phyloP scores from a whole-genome alignment of 345 rosid species.

The Gossypium anomalum region DNA sequence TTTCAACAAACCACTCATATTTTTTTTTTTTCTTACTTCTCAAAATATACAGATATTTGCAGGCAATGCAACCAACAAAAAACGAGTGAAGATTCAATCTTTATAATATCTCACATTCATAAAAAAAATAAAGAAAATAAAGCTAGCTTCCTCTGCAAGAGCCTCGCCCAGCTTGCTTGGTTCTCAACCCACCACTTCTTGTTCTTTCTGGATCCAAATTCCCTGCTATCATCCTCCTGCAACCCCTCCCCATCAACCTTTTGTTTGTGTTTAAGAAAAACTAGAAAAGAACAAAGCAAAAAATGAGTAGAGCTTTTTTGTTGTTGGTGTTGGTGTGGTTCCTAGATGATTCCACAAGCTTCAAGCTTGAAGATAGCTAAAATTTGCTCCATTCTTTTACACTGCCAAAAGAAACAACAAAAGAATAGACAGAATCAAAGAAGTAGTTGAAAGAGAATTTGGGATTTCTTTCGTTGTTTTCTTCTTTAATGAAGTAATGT shows the following conservation, averaged over 20 bases:
- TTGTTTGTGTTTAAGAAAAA: not conserved
- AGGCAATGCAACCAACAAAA: slow-evolving; percentile 22
- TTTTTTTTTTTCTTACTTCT: not conserved
- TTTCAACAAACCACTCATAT: slow-evolving; percentile 65
- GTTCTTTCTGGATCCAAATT: slow-evolving; percentile 92
- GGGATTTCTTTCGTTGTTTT: not conserved
- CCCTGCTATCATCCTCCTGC: slow-evolving; percentile 49
- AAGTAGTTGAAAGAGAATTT: slow-evolving; percentile 17
- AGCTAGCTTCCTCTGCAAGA: slow-evolving; percentile 98
- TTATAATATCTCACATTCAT: slow-evolving; percentile 11
- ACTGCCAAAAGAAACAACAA: not conserved
- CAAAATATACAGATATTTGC: slow-evolving; percentile 1
- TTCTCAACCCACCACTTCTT: slow-evolving; percentile 84
- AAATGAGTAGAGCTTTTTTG: not conserved
- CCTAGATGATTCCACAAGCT: slow-evolving; percentile 46
- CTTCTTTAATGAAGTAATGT: not conserved
- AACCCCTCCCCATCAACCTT: slow-evolving; percentile 44
- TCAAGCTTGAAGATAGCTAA: slow-evolving; percentile 40
- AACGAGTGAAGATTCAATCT: slow-evolving; percentile 2
- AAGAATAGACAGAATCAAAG: not conserved
- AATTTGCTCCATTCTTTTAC: slow-evolving; percentile 47
- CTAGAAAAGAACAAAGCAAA: not conserved
- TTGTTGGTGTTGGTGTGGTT: not conserved
- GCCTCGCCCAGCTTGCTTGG: slow-evolving; percentile 94
- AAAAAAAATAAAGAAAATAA: slow-evolving; percentile 6